phyloP scores from a whole-genome alignment of 2,329 filamentous ascomycete species.

The Penicillium polonicum region DNA sequence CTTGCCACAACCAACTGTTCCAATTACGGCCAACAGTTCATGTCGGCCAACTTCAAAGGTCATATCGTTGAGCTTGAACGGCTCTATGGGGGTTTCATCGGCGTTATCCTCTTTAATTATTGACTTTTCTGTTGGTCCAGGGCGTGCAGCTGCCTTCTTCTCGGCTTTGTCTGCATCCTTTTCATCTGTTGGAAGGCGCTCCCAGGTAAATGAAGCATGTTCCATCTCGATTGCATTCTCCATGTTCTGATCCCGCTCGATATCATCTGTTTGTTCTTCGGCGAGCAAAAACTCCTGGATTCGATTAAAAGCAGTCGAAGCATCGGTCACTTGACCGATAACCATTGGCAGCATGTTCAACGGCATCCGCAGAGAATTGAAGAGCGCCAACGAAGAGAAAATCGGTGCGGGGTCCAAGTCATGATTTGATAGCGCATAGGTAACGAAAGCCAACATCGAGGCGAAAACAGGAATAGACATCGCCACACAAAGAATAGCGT shows the following conservation, averaged over 20 bases:
- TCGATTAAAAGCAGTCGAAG: conserved; percentile 76
- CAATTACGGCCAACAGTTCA: conserved; percentile 61
- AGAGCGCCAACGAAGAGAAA: conserved; percentile 90
- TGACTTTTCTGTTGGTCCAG: conserved; percentile 13
- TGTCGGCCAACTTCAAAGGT: conserved; percentile 38
- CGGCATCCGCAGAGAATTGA: conserved; percentile 87
- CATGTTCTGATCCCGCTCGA: conserved; percentile 55
- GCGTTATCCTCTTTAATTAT: conserved; percentile 12
- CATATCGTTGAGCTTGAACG: conserved; percentile 44
- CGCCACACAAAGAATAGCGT: conserved; percentile 78
- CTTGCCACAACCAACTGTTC: conserved; percentile 74
- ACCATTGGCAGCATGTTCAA: conserved; percentile 86
- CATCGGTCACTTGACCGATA: conserved; percentile 85
- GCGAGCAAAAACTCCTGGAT: conserved; percentile 85
- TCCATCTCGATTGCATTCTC: conserved; percentile 65
- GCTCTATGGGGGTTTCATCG: conserved; percentile 27
- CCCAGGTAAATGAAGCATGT: conserved; percentile 67
- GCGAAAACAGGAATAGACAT: conserved; percentile 87
- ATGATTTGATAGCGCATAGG: conserved; percentile 64
- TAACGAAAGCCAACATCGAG: conserved; percentile 93
- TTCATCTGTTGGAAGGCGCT: conserved; percentile 45
- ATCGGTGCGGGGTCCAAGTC: conserved; percentile 70
- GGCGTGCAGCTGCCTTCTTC: conserved; percentile 48
- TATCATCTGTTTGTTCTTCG: conserved; percentile 78
- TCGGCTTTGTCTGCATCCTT: conserved; percentile 14